These are phyloP conservation scores for Auriscalpium orientale DNA, from an alignment of 768 basidiomycete genomes.

Conservation along the genomic window DNA sequence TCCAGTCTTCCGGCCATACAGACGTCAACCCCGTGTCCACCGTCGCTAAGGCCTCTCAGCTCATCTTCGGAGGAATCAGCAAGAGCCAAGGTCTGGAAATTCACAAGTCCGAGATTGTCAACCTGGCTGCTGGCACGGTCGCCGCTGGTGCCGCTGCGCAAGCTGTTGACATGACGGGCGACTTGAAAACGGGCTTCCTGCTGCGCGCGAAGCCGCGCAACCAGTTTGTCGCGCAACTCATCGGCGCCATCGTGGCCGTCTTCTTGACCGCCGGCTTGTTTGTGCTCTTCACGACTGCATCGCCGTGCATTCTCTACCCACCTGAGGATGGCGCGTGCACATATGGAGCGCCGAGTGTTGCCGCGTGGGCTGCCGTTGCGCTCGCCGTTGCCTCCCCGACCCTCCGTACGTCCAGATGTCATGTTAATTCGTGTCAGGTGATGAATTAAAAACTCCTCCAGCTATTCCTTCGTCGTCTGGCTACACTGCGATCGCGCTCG, in stretches of 20 bases:
- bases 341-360: slow-evolving; percentile 48
- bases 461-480: slow-evolving; percentile 50
- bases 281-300: slow-evolving; percentile 54
- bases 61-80: slow-evolving; percentile 55
- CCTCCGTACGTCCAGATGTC: slow-evolving; percentile 30
- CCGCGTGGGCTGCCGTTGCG: slow-evolving; percentile 52
- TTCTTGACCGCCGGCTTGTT: slow-evolving; percentile 54
- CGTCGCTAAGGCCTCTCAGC: slow-evolving; percentile 55
- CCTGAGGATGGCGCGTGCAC: slow-evolving; percentile 32
- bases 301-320: slow-evolving; percentile 45
- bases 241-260: slow-evolving; percentile 50
- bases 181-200: slow-evolving; percentile 65
- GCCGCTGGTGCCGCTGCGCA: slow-evolving; percentile 50
- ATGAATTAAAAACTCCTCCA: slow-evolving; percentile 6
- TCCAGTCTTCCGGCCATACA: slow-evolving; percentile 51
- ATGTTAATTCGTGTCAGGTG: background rate
- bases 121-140: slow-evolving; percentile 45
- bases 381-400: slow-evolving; percentile 39
- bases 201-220: slow-evolving; percentile 55
- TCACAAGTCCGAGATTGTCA: slow-evolving; percentile 36
- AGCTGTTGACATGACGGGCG: slow-evolving; percentile 58
- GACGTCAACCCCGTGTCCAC: slow-evolving; percentile 57
- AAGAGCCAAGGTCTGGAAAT: slow-evolving; percentile 35
- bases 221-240: slow-evolving; percentile 55
- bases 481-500: slow-evolving; percentile 48